These are phyloP conservation scores for Fusarium lateritium DNA, from an alignment of 2,329 filamentous ascomycete genomes.

Conservation along the genomic window DNA sequence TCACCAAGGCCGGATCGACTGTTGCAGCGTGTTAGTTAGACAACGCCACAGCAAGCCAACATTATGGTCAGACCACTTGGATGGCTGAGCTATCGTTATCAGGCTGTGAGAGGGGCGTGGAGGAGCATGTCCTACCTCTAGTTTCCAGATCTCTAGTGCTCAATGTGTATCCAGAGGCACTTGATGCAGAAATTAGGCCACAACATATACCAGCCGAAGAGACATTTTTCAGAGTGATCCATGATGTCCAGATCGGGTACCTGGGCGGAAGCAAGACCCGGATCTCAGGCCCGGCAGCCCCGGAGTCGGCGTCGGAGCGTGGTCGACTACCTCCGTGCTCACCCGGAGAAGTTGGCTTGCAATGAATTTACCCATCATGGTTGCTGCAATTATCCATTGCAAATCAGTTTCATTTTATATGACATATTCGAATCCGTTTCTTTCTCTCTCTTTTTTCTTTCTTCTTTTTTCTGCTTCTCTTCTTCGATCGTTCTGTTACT, in stretches of 20 bases:
- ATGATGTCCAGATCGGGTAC: not conserved
- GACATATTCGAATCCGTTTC: not conserved
- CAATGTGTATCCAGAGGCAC: not conserved
- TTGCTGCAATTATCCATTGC: not conserved
- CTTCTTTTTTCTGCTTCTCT: not conserved
- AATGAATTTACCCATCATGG: conserved; percentile 22
- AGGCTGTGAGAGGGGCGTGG: no score
- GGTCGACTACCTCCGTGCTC: conserved; percentile 26
- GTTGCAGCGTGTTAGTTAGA: conserved; percentile 41
- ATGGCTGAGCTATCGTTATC: conserved; percentile 1
- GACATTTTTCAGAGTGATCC: not conserved
- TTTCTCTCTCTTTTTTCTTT: not conserved
- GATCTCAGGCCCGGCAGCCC: conserved; percentile 45
- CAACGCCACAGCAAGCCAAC: conserved; percentile 43
- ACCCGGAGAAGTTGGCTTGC: conserved; percentile 17
- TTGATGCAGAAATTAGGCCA: not conserved
- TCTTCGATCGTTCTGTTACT: no score
- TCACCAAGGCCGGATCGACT: conserved; percentile 44
- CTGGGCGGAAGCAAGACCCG: conserved; percentile 24
- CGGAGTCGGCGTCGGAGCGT: conserved; percentile 30
- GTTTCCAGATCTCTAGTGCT: not conserved
- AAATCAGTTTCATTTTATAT: not conserved
- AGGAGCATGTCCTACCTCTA: not conserved
- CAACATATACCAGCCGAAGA: conserved; percentile 3
- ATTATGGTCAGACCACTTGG: conserved; percentile 20